Evolutionary conservation across 768 basidiomycete genomes (phyloP).

Genomic region (Amyloporia xantha): DNA sequence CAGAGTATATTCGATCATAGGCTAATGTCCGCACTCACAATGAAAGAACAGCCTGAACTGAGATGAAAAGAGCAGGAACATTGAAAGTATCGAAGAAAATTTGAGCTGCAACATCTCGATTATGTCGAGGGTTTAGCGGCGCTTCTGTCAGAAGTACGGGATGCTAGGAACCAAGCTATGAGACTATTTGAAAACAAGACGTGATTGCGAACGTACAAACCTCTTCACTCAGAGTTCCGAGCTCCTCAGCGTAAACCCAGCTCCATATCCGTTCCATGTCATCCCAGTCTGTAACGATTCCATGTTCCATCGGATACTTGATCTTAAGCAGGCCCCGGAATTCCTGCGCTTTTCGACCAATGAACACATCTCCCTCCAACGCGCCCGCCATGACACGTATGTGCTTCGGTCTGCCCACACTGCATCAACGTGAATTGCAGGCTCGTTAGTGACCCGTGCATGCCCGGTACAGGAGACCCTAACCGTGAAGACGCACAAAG

Average conservation of each 20-base stretch:
- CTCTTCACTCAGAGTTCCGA: constrained; percentile 95
- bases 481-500: constrained; percentile 72
- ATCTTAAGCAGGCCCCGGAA: constrained; percentile 94
- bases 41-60: constrained; percentile 94
- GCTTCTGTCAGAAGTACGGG: constrained; percentile 97
- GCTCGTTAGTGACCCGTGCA: constrained; percentile 8
- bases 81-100: constrained; percentile 99
- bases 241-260: constrained; percentile 94
- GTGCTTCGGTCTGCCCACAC: constrained; percentile 96
- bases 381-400: constrained; percentile 97
- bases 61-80: constrained; percentile 93
- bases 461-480: constrained; percentile 16
- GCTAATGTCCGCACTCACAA: constrained; percentile 50
- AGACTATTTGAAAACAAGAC: constrained; percentile 1
- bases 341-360: constrained; percentile 92
- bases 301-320: constrained; percentile 99
- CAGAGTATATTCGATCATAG: neutral
- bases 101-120: constrained; percentile 94
- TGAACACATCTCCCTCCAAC: constrained; percentile 93
- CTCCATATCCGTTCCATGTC: constrained; percentile 99
- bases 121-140: constrained; percentile 92
- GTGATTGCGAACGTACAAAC: constrained; percentile 35
- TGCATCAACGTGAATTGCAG: constrained; percentile 24
- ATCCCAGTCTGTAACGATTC: constrained; percentile 99
- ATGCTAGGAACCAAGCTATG: constrained; percentile 60